Conservation (phyloP, 495 filamentous ascomycete species). For the Letharia columbiana region DNA sequence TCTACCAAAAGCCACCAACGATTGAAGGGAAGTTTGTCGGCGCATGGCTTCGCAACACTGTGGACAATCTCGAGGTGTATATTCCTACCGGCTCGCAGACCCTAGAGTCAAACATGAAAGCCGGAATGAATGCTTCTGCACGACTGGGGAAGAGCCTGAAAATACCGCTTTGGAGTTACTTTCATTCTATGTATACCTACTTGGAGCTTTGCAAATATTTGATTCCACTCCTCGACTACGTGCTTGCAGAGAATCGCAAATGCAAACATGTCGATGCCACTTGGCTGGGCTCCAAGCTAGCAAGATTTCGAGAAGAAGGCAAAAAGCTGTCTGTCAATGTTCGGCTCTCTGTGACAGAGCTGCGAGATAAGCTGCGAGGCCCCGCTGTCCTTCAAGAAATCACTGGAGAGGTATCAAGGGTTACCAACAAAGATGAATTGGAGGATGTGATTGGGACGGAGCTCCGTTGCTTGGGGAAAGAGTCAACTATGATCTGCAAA, state of each 20-base stretch:
- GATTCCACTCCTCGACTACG: slow-evolving; percentile 2
- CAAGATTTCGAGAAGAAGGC: neutral
- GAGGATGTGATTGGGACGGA: slow-evolving; percentile 11
- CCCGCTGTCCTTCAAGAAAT: slow-evolving; percentile 5
- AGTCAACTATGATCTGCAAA: slow-evolving; percentile 9
- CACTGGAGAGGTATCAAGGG: neutral
- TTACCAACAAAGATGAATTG: neutral
- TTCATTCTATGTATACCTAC: slow-evolving; percentile 10
- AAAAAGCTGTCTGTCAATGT: slow-evolving; percentile 3
- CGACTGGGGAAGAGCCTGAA: neutral
- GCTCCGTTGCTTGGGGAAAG: slow-evolving; percentile 5
- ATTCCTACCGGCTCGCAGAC: neutral
- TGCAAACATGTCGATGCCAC: neutral
- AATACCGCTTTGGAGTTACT: slow-evolving; percentile 7
- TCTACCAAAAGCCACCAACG: neutral
- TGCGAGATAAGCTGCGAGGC: slow-evolving; percentile 2
- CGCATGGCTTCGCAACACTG: neutral
- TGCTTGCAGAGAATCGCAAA: slow-evolving; percentile 8
- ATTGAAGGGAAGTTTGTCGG: neutral
- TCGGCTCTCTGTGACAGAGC: slow-evolving; percentile 1
- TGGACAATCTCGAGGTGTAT: neutral
- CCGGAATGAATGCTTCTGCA: slow-evolving; percentile 5
- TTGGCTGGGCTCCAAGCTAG: slow-evolving; percentile 5
- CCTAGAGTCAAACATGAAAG: neutral
- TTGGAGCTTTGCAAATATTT: slow-evolving; percentile 10